Evolutionary conservation across 2,329 filamentous ascomycete genomes (phyloP), one percentile per base, ranked within the genome.

Genomic region (Pestalotiopsis sp.): DNA sequence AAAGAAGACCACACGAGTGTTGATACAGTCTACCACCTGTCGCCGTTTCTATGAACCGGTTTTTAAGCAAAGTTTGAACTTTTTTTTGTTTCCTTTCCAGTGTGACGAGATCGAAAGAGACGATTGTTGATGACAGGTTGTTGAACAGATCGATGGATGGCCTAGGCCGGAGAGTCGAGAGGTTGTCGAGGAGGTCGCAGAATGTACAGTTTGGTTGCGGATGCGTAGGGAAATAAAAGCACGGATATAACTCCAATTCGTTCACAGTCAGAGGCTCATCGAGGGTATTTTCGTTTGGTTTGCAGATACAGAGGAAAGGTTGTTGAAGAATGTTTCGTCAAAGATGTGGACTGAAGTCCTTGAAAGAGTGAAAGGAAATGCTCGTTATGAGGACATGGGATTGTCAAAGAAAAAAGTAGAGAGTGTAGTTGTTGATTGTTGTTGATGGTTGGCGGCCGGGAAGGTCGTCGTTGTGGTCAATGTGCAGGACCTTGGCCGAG

Each of bases 261-360:
- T 83, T 80, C 73, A 81, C 67, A 65, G 75, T 82, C 81, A 80
- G 80, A 81, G 78, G 79, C 80, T 83, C 81, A 83, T 83, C 71
- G 77, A 79, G 75, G 74, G 79, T 80, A 77, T 70, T 67, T 68
- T 66, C 44, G 71, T 71, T 75, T 59, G 68, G 72, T 70, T 77
- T 77, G 71, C 74, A 71, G 72, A 70, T 75, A 81, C 75, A 81
- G 79, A 79, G 76, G 76, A 77, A 73, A 61, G 75, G 76, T 52
- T 48, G 40, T 48, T 48, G 40, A 48, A 20, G 44, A 71, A 73
- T 74, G 72, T 75, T 73, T 77, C 75, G 74, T 77, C 70, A 76
- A 75, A 69, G 67, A 71, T 70, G 71, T 71, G 73, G 52, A 38
- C 75, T 73, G 70, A 59, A 68, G 60, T 73, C 69, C 74, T 73